Evolutionary conservation across 108 stramenopile genomes (phyloP).

Genomic region (Conticribra guillardii): DNA sequence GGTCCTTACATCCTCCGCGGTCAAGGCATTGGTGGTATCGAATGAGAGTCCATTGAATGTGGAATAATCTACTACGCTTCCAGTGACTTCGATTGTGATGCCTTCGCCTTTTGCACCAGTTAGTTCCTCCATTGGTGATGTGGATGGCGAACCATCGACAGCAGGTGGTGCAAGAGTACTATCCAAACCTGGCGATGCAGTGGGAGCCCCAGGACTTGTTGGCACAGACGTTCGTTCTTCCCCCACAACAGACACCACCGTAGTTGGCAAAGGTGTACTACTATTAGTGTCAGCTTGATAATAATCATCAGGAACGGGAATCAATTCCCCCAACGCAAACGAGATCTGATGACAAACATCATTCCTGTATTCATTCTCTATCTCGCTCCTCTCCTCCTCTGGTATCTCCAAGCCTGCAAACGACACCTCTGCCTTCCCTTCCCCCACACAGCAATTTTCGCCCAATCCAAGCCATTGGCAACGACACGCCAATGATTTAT

Average conservation of each 20-base stretch:
- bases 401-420: not conserved
- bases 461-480: not conserved
- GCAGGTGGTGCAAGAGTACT: no score
- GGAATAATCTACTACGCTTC: not conserved
- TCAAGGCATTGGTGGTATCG: not conserved
- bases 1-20: not conserved
- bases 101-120: no score
- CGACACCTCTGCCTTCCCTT: not conserved
- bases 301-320: not conserved
- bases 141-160: no score
- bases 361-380: not conserved
- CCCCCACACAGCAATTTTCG: not conserved
- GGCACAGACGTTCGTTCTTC: no score
- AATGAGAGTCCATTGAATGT: not conserved
- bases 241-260: not conserved
- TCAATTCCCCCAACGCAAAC: not conserved
- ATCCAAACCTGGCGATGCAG: no score
- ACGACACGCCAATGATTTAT: not conserved
- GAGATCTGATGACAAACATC: not conserved
- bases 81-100: not conserved
- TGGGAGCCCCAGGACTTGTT: no score
- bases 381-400: not conserved
- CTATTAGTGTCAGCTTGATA: not conserved
- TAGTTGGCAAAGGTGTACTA: not conserved
- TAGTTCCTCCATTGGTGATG: no score